Evolutionary conservation across 2,329 filamentous ascomycete species (phyloP).

Genomic region (Colletotrichum godetiae): DNA sequence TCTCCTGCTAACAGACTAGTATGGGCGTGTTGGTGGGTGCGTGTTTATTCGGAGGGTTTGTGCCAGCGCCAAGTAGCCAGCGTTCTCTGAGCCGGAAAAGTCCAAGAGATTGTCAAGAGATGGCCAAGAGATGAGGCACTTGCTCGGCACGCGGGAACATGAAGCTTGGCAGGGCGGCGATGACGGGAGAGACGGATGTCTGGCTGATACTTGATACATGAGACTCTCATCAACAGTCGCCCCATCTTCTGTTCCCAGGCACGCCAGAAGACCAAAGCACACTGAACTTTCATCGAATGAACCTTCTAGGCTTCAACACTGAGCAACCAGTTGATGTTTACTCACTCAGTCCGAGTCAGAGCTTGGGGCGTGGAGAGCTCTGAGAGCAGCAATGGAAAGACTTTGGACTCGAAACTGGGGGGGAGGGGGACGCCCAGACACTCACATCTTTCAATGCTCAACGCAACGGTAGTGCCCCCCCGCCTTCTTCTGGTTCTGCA

Average conservation of each 20-base stretch:
- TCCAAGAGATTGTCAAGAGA: slow-evolving; percentile 16
- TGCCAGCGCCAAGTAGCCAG: slow-evolving; percentile 19
- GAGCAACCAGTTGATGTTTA: not conserved
- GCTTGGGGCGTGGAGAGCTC: not conserved
- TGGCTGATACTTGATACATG: not conserved
- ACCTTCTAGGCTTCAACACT: not conserved
- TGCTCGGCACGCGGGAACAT: slow-evolving; percentile 19
- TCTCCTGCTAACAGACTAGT: not conserved
- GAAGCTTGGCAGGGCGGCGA: slow-evolving; percentile 16
- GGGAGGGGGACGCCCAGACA: not conserved
- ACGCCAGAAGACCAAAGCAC: not conserved
- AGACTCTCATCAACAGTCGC: not conserved
- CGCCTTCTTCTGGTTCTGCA: not conserved
- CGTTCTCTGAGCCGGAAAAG: not conserved
- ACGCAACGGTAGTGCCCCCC: slow-evolving; percentile 5
- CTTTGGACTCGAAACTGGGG: slow-evolving; percentile 17
- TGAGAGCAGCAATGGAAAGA: not conserved
- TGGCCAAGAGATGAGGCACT: slow-evolving; percentile 34
- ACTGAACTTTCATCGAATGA: not conserved
- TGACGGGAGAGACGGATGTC: not conserved
- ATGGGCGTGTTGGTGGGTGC: too few species aligned
- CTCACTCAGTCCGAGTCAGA: not conserved
- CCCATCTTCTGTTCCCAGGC: too few species aligned
- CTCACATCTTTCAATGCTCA: not conserved
- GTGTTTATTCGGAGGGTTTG: not conserved